Conservation (phyloP, 1,139 yeast species). For the Debaryomyces robertsiae region DNA sequence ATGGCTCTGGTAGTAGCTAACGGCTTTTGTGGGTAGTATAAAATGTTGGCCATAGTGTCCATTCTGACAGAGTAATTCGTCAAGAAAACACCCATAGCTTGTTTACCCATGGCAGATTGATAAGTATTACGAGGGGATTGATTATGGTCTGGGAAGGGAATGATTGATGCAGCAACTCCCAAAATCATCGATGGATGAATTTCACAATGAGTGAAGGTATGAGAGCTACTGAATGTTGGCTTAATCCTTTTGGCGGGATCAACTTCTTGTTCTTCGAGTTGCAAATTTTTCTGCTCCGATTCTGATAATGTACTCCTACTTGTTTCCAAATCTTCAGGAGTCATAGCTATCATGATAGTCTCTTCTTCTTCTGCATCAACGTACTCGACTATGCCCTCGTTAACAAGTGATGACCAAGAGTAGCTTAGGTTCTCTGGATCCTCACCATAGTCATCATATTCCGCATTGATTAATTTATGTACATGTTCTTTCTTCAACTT, state of each 20-base stretch:
- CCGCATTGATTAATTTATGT: constrained; percentile 66
- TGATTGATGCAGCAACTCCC: constrained; percentile 97
- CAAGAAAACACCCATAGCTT: constrained; percentile 99
- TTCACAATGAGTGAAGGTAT: constrained; percentile 97
- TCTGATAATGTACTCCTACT: constrained; percentile 54
- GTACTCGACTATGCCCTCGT: constrained; percentile 88
- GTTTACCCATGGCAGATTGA: constrained; percentile 99
- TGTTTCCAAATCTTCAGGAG: constrained; percentile 91
- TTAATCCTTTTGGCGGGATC: constrained; percentile 91
- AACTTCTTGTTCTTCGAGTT: constrained; percentile 50
- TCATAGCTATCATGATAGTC: constrained; percentile 97
- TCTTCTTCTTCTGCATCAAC: constrained; percentile 98
- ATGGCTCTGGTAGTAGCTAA: constrained; percentile 97
- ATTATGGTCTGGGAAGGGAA: constrained; percentile 99
- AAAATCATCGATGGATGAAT: constrained; percentile 98
- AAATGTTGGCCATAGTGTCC: constrained; percentile 99
- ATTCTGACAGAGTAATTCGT: constrained; percentile 95
- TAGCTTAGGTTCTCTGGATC: constrained; percentile 64
- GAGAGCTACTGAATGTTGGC: constrained; percentile 62
- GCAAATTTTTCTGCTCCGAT: constrained; percentile 43
- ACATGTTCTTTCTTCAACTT: constrained; percentile 84
- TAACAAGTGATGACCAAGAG: constrained; percentile 84
- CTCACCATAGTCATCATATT: constrained; percentile 58
- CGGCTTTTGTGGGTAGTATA: constrained; percentile 98
- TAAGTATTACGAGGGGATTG: constrained; percentile 99